Evolutionary conservation across 495 filamentous ascomycete genomes (phyloP).

Genomic region (Pseudoneurospora amorphoporcata): DNA sequence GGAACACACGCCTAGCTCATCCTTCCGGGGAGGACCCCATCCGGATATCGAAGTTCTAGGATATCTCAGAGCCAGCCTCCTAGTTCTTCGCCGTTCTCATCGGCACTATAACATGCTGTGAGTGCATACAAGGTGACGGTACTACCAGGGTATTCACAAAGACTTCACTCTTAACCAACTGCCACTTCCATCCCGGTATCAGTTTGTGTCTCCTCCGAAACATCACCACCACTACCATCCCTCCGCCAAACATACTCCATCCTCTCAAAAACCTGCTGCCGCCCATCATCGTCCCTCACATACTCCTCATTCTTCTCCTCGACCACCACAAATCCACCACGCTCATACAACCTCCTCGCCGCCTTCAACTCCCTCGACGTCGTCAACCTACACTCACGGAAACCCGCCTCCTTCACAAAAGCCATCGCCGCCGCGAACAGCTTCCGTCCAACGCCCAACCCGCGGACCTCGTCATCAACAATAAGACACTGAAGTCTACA

Average conservation of each 20-base stretch:
- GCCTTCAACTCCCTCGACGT: constrained; percentile 12
- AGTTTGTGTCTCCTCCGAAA: not conserved
- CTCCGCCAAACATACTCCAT: constrained; percentile 15
- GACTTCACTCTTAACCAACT: not conserved
- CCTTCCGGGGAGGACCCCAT: not conserved
- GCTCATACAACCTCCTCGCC: constrained; percentile 19
- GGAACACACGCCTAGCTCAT: not conserved
- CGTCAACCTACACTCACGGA: constrained; percentile 15
- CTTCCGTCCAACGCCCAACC: constrained; percentile 17
- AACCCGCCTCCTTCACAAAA: constrained; percentile 17
- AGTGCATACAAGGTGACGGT: not conserved
- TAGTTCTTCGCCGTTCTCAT: not conserved
- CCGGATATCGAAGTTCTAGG: not conserved
- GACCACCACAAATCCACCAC: constrained; percentile 10
- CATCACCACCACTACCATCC: not conserved
- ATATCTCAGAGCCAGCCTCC: not conserved
- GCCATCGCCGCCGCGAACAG: constrained; percentile 19
- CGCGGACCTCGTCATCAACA: constrained; percentile 16
- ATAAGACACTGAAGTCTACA: constrained; percentile 22
- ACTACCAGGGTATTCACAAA: not conserved
- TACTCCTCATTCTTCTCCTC: constrained; percentile 6
- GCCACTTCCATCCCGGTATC: not conserved
- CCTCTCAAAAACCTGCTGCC: not conserved
- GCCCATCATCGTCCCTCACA: constrained; percentile 1
- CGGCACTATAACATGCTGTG: not conserved